These are phyloP conservation scores for Phenoliferia sp. DNA, from an alignment of 1,284 basidiomycete species.

Conservation along the genomic window DNA sequence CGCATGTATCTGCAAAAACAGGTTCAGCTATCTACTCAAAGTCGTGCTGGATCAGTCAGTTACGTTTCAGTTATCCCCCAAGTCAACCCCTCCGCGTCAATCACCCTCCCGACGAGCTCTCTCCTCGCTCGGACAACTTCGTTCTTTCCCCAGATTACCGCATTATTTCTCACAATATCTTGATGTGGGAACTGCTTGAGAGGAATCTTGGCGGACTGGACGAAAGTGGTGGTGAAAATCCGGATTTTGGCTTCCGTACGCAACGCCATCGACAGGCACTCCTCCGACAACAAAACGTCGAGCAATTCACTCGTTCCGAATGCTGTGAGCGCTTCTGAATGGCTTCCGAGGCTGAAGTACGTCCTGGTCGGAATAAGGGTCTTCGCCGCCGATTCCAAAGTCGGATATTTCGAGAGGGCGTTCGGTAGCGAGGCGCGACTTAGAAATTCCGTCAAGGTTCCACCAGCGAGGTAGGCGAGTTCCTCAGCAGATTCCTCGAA, in stretches of 20 bases:
- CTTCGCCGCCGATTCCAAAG: neutral
- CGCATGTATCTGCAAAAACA: neutral
- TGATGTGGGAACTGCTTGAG: constrained; percentile 27
- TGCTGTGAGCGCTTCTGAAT: constrained; percentile 16
- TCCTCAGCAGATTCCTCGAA: neutral
- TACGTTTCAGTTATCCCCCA: constrained; percentile 17
- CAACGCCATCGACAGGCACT: neutral
- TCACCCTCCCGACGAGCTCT: constrained; percentile 1
- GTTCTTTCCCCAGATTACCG: constrained; percentile 24
- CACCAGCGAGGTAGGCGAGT: neutral
- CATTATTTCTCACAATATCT: constrained; percentile 25
- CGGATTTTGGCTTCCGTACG: constrained; percentile 5
- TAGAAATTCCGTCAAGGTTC: neutral
- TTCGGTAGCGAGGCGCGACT: neutral
- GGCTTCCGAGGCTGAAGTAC: constrained; percentile 25
- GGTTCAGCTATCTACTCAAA: constrained; percentile 9
- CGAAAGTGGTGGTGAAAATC: constrained; percentile 22
- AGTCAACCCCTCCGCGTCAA: constrained; percentile 23
- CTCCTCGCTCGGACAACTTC: neutral
- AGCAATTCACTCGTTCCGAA: constrained; percentile 10
- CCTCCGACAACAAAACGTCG: constrained; percentile 9
- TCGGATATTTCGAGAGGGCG: neutral
- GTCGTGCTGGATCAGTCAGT: no score
- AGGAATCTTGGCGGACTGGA: constrained; percentile 25
- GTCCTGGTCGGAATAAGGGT: constrained; percentile 17